Conservation (phyloP, 805 yeast species). For the Candida nonsorbophila region DNA sequence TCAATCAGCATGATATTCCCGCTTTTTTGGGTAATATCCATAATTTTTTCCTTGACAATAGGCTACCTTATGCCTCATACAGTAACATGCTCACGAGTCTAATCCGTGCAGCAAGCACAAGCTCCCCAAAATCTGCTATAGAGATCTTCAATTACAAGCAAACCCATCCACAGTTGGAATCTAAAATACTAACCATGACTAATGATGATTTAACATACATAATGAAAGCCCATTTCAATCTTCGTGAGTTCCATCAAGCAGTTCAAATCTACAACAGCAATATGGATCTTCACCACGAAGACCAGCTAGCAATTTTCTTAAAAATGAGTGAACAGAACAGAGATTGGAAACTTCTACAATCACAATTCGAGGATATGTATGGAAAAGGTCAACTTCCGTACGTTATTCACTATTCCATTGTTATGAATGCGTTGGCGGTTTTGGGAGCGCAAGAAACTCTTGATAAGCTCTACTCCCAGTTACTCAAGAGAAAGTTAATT, state of each 20-base stretch:
- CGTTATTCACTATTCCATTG: conserved; percentile 51
- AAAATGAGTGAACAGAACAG: conserved; percentile 38
- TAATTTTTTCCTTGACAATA: too few species aligned
- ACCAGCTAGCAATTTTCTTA: conserved; percentile 46
- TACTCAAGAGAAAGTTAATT: conserved; percentile 37
- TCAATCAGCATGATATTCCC: too few species aligned
- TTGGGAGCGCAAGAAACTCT: conserved; percentile 45
- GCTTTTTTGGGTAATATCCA: too few species aligned
- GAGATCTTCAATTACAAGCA: too few species aligned
- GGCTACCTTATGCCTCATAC: too few species aligned
- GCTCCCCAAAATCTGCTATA: too few species aligned
- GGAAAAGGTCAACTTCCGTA: conserved; percentile 51
- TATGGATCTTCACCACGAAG: conserved; percentile 39
- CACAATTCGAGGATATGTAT: conserved; percentile 51
- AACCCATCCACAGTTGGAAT: too few species aligned
- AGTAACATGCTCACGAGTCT: too few species aligned
- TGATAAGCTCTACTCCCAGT: conserved; percentile 44
- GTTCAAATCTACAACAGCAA: conserved; percentile 26
- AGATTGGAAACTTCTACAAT: conserved; percentile 53
- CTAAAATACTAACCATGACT: too few species aligned
- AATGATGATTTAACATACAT: conserved; percentile 21
- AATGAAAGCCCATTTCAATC: conserved; percentile 22
- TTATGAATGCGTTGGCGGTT: conserved; percentile 54
- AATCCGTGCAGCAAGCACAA: too few species aligned
- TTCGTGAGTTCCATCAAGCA: conserved; percentile 16